phyloP scores from a whole-genome alignment of 2,329 filamentous ascomycete genomes.

The Penicillium nordicum region DNA sequence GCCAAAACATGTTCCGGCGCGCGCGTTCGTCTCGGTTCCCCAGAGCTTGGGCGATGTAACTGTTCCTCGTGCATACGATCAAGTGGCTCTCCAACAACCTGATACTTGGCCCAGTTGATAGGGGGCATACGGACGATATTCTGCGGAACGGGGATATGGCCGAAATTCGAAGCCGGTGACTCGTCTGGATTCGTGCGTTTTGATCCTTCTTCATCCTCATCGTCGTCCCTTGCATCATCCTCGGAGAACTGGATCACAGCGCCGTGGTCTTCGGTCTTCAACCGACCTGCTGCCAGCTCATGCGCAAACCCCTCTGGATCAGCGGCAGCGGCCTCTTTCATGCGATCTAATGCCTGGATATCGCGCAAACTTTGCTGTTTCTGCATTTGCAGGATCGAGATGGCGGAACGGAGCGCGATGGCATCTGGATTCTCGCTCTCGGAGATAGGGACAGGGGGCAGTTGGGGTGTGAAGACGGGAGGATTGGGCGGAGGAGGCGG shows the following conservation, averaged over 20 bases:
- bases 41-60: conserved; percentile 55
- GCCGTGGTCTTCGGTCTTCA: conserved; percentile 44
- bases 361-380: conserved; percentile 72
- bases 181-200: conserved; percentile 10
- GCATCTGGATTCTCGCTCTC: conserved; percentile 71
- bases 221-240: conserved; percentile 38
- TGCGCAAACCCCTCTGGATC: conserved; percentile 69
- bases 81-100: conserved; percentile 77
- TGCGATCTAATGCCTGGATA: conserved; percentile 64
- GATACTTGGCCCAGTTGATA: conserved; percentile 94
- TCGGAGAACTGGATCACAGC: conserved; percentile 37
- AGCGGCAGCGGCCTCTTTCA: conserved; percentile 67
- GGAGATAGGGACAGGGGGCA: conserved; percentile 44
- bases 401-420: conserved; percentile 78
- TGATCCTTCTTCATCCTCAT: conserved; percentile 29
- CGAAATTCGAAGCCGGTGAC: conserved; percentile 46
- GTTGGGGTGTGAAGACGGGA: conserved; percentile 34
- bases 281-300: conserved; percentile 63
- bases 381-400: conserved; percentile 84
- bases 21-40: conserved; percentile 38
- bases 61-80: conserved; percentile 85
- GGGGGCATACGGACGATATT: conserved; percentile 80
- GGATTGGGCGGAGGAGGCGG: conserved; percentile 18
- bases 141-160: conserved; percentile 70
- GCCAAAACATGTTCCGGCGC: conserved; percentile 53